Percentiles rank a stretch among this genome's conserved stretches.
Evolutionary conservation across 106 monocot species (phyloP).

Genomic region (Dactylorhiza incarnata): DNA sequence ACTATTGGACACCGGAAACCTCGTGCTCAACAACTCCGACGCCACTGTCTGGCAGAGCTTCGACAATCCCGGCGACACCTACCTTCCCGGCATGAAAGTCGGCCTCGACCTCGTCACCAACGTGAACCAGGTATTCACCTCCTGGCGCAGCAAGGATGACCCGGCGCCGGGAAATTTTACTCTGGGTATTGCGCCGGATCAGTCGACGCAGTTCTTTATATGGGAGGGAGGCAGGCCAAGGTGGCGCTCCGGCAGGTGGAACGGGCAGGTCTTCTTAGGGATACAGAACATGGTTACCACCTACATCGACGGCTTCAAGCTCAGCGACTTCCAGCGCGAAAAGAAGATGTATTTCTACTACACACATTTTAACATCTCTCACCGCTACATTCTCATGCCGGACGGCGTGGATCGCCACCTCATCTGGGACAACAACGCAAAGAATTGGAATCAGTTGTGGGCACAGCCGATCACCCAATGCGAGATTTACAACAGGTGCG

Average conservation of each 20-base stretch:
- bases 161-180: constrained; percentile 38
- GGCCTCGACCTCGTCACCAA: constrained; percentile 15
- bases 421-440: constrained; percentile 11
- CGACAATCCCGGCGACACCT: constrained; percentile 33
- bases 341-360: constrained; percentile 34
- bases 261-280: constrained; percentile 24
- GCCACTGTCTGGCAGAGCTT: constrained; percentile 44
- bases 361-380: constrained; percentile 26
- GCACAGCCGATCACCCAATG: constrained; percentile 17
- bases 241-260: constrained; percentile 50
- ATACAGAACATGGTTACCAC: constrained; percentile 29
- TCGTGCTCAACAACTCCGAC: constrained; percentile 8
- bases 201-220: constrained; percentile 25
- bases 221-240: constrained; percentile 8
- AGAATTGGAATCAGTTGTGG: constrained; percentile 17
- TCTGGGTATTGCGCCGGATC: constrained; percentile 18
- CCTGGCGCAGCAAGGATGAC: constrained; percentile 41
- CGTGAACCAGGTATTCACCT: constrained; percentile 19
- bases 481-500: constrained; percentile 26
- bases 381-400: constrained; percentile 25
- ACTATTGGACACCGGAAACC: constrained; percentile 24
- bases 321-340: constrained; percentile 30
- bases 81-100: constrained; percentile 35
- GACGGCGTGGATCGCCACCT: constrained; percentile 24
- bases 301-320: constrained; percentile 41